phyloP scores from a whole-genome alignment of 768 basidiomycete genomes.

The Russula griseocarnosa region DNA sequence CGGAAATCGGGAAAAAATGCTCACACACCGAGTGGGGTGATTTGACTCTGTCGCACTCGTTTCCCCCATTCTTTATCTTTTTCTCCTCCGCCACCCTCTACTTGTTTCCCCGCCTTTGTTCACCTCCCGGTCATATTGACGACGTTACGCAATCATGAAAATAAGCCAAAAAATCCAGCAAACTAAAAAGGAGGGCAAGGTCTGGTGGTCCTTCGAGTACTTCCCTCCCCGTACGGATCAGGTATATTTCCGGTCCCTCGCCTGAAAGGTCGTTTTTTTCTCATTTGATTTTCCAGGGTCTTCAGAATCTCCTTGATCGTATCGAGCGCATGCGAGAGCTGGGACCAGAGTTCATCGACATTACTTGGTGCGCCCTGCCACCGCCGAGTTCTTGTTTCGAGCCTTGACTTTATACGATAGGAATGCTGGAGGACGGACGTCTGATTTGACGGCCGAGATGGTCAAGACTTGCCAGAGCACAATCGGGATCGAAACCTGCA shows the following conservation, averaged over 20 bases:
- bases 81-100: not conserved
- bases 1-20: not conserved
- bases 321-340: constrained; percentile 96
- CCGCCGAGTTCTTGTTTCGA: constrained; percentile 7
- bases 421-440: constrained; percentile 96
- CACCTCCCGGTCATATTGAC: constrained; percentile 2
- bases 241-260: constrained; percentile 42
- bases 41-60: no score
- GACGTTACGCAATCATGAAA: constrained; percentile 57
- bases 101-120: not conserved
- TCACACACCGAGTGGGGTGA: not conserved
- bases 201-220: constrained; percentile 99
- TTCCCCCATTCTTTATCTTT: not conserved
- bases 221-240: constrained; percentile 95
- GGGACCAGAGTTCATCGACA: constrained; percentile 97
- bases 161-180: constrained; percentile 91
- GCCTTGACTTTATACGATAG: constrained; percentile 40
- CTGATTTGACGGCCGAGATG: constrained; percentile 89
- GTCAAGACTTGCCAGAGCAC: constrained; percentile 91
- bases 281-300: constrained; percentile 47
- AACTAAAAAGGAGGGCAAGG: constrained; percentile 75
- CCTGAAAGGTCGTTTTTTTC: constrained; percentile 9
- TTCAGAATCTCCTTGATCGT: constrained; percentile 95
- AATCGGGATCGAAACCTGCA: constrained; percentile 94
- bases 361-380: constrained; percentile 67